Conservation (phyloP, 495 filamentous ascomycete species). For the Jackrogersella multiformis region DNA sequence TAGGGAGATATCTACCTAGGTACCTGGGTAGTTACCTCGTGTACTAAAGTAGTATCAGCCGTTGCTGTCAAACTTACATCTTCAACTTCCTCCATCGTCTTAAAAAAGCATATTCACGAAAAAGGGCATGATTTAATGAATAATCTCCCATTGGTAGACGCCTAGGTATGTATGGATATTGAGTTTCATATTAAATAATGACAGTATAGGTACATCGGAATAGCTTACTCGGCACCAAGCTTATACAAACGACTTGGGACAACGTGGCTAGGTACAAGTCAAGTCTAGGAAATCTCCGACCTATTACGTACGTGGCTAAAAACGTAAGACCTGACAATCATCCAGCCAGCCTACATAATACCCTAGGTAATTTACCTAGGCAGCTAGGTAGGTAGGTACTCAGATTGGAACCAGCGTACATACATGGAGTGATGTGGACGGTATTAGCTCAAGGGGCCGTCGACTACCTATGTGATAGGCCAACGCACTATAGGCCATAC, state of each 20-base stretch:
- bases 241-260: neutral
- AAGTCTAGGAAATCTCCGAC: no score
- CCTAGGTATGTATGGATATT: neutral
- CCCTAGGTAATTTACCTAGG: no score
- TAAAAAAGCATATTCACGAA: no score
- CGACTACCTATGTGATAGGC: no score
- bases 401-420: no score
- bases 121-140: no score
- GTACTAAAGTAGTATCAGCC: conserved; percentile 3
- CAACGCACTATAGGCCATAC: no score
- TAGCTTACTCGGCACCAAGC: conserved; percentile 9
- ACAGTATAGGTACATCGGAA: conserved; percentile 14
- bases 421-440: no score
- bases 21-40: no score
- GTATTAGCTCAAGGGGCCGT: no score
- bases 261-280: conserved; percentile 6
- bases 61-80: conserved; percentile 8
- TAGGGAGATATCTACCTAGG: no score
- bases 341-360: neutral
- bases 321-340: neutral
- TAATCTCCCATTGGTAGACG: neutral
- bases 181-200: neutral
- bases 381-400: no score
- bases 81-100: neutral
- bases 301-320: neutral